Base-by-base conservation (phyloP, 2,329 filamentous ascomycete genomes). In the Penicillium sp. region DNA sequence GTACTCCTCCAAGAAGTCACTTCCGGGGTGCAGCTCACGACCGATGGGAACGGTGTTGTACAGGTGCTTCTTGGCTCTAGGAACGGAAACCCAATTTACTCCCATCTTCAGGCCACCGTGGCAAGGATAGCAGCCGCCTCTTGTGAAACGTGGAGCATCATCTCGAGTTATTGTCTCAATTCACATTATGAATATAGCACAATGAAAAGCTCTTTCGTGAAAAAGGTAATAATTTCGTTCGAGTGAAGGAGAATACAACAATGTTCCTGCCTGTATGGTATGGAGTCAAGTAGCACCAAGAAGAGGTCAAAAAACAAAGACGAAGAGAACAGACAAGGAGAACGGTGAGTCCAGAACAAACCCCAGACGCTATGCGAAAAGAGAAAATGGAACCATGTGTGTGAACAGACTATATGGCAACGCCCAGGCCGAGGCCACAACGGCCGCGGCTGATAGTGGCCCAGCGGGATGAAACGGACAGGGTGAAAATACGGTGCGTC, bases 331-430 rank as follows among this genome's bases (percentile, higher is more conserved):
- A 58, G 39, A 59, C 54, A 55, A 55, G 47, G 47, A 60, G 61
- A 54, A 68, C 37, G 52, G 59, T 59, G 64, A 67, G 54, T 41
- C 66, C 67, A 58, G 62, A 60, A 49, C 50, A 63, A 71, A 73
- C 72, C 73, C 71, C 73, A 69, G 66, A 67, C 73, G 73, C 73
- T 75, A 75, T 75, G 73, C 73, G 67, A 72, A 69, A 63, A 65
- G 64, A 65, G 53, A 71, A 72, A 38, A 72, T 67, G 63, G 71
- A 70, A 66, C 61, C 64, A 64, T 63, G 59, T 65, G 64, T 58
- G 62, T 47, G 43, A 62, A 60, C 54, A 66, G 54, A 55, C 59
- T 64, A 68, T 63, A 69, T 63, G 61, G 63, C 62, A 60, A 56
- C 55, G 53, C 62, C 64, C 55, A 58, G 49, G 54, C 42, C 49